phyloP scores from a whole-genome alignment of 192 early-diverging fungal species.

The Podila epigama region DNA sequence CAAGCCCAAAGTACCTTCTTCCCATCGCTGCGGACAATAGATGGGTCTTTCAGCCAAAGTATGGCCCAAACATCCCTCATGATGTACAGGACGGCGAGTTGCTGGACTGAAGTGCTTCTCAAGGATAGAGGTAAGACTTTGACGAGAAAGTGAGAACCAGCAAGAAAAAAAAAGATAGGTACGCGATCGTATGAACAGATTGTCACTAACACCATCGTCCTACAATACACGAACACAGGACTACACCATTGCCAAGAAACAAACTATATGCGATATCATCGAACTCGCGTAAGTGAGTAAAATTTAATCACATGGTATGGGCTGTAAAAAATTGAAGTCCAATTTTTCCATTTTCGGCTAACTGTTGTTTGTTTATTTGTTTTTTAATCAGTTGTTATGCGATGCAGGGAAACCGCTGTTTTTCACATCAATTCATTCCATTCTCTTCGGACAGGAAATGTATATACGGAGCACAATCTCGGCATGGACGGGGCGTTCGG shows the following conservation, averaged over 20 bases:
- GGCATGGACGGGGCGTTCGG: not conserved
- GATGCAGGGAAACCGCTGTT: too few relatives aligned
- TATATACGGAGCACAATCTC: not conserved
- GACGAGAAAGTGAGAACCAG: not conserved
- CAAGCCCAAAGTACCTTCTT: not conserved
- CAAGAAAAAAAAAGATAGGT: not conserved
- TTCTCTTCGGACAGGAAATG: too few relatives aligned
- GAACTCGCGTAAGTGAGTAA: not conserved
- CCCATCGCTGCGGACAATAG: not conserved
- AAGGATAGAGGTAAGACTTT: not conserved
- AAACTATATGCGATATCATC: not conserved
- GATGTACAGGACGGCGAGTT: not conserved
- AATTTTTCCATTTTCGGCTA: too few relatives aligned
- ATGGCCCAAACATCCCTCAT: not conserved
- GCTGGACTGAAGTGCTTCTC: not conserved
- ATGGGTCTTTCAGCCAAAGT: conserved; percentile 1
- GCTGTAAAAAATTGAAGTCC: too few relatives aligned
- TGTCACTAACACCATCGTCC: not conserved
- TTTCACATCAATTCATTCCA: too few relatives aligned
- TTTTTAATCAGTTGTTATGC: too few relatives aligned
- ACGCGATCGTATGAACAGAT: not conserved
- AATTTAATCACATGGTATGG: too few relatives aligned
- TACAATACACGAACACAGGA: not conserved
- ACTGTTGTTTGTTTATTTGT: too few relatives aligned
- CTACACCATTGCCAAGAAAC: not conserved